Base-by-base conservation (phyloP, 1,284 basidiomycete genomes). In the Ustilago esculenta region DNA sequence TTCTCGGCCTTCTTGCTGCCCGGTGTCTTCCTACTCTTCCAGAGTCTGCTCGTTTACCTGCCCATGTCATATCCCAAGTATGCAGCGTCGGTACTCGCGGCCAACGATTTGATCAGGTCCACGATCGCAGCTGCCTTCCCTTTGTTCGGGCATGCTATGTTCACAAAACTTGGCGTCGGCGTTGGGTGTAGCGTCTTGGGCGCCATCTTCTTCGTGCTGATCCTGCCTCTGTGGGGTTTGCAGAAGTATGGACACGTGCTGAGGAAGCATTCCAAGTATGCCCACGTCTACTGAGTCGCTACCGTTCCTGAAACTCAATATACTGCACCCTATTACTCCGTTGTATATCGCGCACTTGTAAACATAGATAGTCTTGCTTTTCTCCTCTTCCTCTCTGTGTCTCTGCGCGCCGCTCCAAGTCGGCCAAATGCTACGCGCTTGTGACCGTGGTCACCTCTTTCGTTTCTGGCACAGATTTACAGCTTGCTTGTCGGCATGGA, bases 21-120 rank as follows among this genome's bases (percentile, higher is more conserved):
- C 1, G 64, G 64, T n/a, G 55, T 63, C 5, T 77, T 75, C 45
- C 36, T 72, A 17, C 56, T 72, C 27, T 75, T 77, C 60, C 73
- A 75, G 41, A 50, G 48, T 24, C 18, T 70, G 9, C 43, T 75
- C 8, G 50, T 54, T 12, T 68, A 68, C 37, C 39, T 72, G 37
- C 66, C 66, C 8, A 64, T 68, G 54, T 68, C 59, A 39, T 67
- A 67, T 14, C 64, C 64, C 8, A 47, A 67, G 44, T 60, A 67
- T 15, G 56, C 56, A 2, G 64, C 56, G 1, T 47, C 36, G 20
- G 70, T 69, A 10, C 45, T 65, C 9, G 67, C 66, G 11, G 58
- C 54, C 23, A 73, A 73, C 25, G 60, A 53, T 27, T 30, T 64
- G 33, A 58, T 73, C 23, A 35, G 70, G n/a, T 57, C 56, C 3